Percentiles rank a stretch among this genome's conserved stretches.
Conservation (phyloP, 2,329 filamentous ascomycete genomes). For the Cercospora nicotianae region DNA sequence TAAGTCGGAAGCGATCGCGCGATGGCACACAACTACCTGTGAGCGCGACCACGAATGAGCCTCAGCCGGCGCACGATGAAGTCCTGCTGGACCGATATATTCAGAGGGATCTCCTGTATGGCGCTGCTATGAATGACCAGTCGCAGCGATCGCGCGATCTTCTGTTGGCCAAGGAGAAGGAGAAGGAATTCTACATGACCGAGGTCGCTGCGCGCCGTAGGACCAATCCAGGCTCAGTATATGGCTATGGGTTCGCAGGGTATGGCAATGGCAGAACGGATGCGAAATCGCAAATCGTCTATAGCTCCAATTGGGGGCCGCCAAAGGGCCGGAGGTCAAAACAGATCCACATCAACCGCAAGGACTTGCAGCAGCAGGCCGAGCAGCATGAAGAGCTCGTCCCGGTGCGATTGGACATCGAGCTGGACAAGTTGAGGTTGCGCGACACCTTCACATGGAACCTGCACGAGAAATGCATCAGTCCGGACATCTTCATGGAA, state of each 20-base stretch:
- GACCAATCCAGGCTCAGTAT: conserved; percentile 59
- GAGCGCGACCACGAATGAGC: conserved; percentile 26
- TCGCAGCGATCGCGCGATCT: conserved; percentile 45
- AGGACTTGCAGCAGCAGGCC: conserved; percentile 80
- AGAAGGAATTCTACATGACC: conserved; percentile 66
- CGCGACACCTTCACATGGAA: conserved; percentile 99
- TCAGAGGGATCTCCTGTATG: conserved; percentile 62
- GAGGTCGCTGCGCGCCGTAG: conserved; percentile 63
- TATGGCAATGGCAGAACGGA: conserved; percentile 86
- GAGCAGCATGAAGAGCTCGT: conserved; percentile 91
- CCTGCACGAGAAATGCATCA: conserved; percentile 81
- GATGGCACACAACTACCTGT: conserved; percentile 57
- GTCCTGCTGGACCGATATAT: conserved; percentile 62
- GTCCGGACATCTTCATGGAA: conserved; percentile 78
- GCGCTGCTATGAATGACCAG: conserved; percentile 54
- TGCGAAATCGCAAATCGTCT: conserved; percentile 68
- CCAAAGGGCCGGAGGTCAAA: conserved; percentile 75
- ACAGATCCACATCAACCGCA: conserved; percentile 70
- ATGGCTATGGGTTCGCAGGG: conserved; percentile 76
- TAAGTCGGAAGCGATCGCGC: conserved; percentile 59
- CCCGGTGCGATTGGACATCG: conserved; percentile 86
- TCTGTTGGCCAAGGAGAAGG: conserved; percentile 63
- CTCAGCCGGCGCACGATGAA: conserved; percentile 32
- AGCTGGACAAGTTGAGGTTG: conserved; percentile 92
- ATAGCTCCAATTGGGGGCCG: conserved; percentile 73